phyloP scores from a whole-genome alignment of 2,329 filamentous ascomycete species.

The Grosmannia clavigera region DNA sequence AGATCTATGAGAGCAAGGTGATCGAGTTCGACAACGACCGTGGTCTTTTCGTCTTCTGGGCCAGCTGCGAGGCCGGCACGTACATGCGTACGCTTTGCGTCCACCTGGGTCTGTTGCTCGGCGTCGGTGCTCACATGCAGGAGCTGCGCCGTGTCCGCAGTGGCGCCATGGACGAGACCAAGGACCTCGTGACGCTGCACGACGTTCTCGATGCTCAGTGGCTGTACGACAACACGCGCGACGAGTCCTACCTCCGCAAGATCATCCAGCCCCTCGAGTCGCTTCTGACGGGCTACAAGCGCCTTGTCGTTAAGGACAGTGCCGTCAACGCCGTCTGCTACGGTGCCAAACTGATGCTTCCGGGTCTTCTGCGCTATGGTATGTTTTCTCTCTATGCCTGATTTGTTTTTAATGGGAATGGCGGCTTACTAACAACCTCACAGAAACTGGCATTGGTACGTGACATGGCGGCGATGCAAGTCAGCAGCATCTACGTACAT shows the following conservation, averaged over 20 bases:
- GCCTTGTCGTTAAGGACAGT: constrained; percentile 93
- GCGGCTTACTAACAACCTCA: background rate
- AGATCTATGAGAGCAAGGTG: constrained; percentile 89
- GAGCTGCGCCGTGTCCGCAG: constrained; percentile 87
- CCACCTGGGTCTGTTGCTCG: constrained; percentile 54
- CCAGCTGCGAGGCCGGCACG: constrained; percentile 95
- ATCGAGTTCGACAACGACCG: constrained; percentile 98
- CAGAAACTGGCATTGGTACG: constrained; percentile 11
- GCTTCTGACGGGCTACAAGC: constrained; percentile 85
- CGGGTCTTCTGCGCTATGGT: constrained; percentile 86
- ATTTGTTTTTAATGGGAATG: background rate
- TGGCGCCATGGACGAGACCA: constrained; percentile 88
- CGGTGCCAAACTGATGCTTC: constrained; percentile 97
- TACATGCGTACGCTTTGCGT: constrained; percentile 98
- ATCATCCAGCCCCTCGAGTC: constrained; percentile 91
- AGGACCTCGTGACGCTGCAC: constrained; percentile 84
- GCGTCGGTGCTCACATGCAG: constrained; percentile 72
- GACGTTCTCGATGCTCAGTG: constrained; percentile 94
- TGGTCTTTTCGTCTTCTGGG: constrained; percentile 97
- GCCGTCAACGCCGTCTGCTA: constrained; percentile 97
- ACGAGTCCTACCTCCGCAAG: constrained; percentile 81
- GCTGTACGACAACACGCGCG: constrained; percentile 88
- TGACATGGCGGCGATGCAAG: background rate
- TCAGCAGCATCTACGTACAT: background rate
- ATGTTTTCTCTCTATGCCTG: constrained; percentile 20